Conservation (phyloP, 1,139 yeast species). For the Meyerozyma carpophila region DNA sequence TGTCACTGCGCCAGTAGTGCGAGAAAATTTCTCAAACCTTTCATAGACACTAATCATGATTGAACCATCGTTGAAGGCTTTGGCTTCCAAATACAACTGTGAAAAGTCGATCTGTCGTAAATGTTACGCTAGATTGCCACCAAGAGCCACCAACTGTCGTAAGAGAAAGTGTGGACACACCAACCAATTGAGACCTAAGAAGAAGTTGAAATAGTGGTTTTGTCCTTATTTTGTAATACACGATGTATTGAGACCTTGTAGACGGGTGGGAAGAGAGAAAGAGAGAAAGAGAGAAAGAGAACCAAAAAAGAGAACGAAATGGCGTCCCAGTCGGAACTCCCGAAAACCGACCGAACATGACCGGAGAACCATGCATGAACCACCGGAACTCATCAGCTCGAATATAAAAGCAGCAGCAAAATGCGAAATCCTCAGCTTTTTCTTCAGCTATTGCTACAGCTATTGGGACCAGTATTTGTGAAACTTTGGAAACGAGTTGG, state of each 20-base stretch:
- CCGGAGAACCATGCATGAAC: not conserved
- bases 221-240: slow-evolving; percentile 9
- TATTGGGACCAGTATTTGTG: too few species aligned
- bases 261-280: not conserved
- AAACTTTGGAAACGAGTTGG: too few species aligned
- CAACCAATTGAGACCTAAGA: slow-evolving; percentile 99
- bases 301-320: not conserved
- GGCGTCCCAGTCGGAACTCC: not conserved
- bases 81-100: slow-evolving; percentile 99
- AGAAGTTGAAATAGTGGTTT: slow-evolving; percentile 90
- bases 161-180: slow-evolving; percentile 99
- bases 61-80: slow-evolving; percentile 98
- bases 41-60: slow-evolving; percentile 46
- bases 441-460: too few species aligned
- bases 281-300: not conserved
- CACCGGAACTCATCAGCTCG: not conserved
- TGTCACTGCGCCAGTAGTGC: not conserved
- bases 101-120: slow-evolving; percentile 98
- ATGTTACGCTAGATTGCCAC: slow-evolving; percentile 99
- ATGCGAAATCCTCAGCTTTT: too few species aligned
- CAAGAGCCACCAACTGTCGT: slow-evolving; percentile 99
- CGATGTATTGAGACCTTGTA: not conserved
- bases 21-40: slow-evolving; percentile 1
- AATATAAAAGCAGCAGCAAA: not conserved
- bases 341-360: not conserved